phyloP scores from a whole-genome alignment of 352 stramenopile species.

The Phytopythium mirpurense region DNA sequence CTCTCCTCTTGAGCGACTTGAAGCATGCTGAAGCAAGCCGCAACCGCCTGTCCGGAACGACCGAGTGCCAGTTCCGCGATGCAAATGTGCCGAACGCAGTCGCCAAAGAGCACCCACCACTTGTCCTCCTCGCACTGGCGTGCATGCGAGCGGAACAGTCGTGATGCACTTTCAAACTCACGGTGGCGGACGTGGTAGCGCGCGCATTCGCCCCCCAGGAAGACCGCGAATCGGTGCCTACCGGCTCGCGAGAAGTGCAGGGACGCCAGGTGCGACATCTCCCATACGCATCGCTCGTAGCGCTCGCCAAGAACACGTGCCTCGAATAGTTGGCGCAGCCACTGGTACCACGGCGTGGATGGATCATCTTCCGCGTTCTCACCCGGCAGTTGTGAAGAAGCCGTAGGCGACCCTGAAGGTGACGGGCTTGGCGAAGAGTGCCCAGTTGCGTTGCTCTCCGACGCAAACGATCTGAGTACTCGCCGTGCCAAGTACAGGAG shows the following conservation, averaged over 20 bases:
- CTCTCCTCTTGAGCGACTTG: constrained; percentile 41
- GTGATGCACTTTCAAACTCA: constrained; percentile 61
- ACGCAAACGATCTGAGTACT: constrained; percentile 42
- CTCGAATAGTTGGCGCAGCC: constrained; percentile 39
- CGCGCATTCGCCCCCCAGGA: constrained; percentile 65
- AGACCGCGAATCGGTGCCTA: constrained; percentile 71
- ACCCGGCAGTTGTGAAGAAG: not conserved
- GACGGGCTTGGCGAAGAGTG: not conserved
- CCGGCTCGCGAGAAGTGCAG: constrained; percentile 71
- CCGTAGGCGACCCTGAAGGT: not conserved
- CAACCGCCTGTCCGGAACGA: constrained; percentile 43
- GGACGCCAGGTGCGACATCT: constrained; percentile 71
- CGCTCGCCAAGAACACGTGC: constrained; percentile 14
- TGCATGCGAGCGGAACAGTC: constrained; percentile 58
- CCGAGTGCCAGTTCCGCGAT: constrained; percentile 47
- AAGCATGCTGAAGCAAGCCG: constrained; percentile 61
- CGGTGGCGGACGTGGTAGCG: constrained; percentile 45
- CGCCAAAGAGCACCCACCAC: constrained; percentile 58
- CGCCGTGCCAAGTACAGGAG: constrained; percentile 71
- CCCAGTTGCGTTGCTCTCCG: constrained; percentile 5
- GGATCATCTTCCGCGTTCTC: constrained; percentile 1
- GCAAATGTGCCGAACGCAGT: constrained; percentile 52
- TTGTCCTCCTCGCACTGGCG: constrained; percentile 75
- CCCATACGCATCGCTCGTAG: constrained; percentile 57
- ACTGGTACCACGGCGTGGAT: constrained; percentile 43